A percentile compares a stretch with the other conserved stretches of the same genome.
phyloP scores from a whole-genome alignment of 805 yeast genomes.

The Tetrapisispora phaffii region DNA sequence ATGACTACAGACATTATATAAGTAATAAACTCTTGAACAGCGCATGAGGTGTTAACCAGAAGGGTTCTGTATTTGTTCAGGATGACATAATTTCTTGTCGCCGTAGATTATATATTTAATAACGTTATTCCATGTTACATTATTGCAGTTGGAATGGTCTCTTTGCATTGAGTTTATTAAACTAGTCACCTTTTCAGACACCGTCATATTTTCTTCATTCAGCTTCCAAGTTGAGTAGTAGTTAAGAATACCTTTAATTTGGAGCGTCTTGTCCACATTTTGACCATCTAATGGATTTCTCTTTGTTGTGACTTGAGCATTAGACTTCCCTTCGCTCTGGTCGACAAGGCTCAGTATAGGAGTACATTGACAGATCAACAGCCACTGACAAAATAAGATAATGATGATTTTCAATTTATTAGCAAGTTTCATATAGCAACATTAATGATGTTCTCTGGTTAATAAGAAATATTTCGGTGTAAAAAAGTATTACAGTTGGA shows the following conservation, averaged over 20 bases:
- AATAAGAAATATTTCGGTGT: no score
- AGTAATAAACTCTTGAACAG: no score
- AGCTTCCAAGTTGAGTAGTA: not conserved
- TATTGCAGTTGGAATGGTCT: not conserved
- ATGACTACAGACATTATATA: no score
- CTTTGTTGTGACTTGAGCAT: no score
- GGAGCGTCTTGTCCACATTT: not conserved
- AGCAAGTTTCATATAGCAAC: not conserved
- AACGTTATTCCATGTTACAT: constrained; percentile 1
- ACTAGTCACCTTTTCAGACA: not conserved
- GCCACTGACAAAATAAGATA: not conserved
- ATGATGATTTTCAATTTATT: no score
- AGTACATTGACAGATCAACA: not conserved
- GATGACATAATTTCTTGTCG: not conserved
- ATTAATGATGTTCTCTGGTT: no score
- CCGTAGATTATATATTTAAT: not conserved
- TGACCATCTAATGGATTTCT: no score
- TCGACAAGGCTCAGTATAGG: not conserved
- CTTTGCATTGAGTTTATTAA: not conserved
- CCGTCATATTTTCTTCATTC: not conserved
- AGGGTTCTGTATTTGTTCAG: not conserved
- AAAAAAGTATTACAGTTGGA: no score
- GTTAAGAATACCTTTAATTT: not conserved
- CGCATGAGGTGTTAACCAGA: no score
- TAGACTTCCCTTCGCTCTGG: no score